Evolutionary conservation across 805 yeast genomes (phyloP), one percentile per base, ranked within the genome.

Genomic region (Nakazawaea populi): DNA sequence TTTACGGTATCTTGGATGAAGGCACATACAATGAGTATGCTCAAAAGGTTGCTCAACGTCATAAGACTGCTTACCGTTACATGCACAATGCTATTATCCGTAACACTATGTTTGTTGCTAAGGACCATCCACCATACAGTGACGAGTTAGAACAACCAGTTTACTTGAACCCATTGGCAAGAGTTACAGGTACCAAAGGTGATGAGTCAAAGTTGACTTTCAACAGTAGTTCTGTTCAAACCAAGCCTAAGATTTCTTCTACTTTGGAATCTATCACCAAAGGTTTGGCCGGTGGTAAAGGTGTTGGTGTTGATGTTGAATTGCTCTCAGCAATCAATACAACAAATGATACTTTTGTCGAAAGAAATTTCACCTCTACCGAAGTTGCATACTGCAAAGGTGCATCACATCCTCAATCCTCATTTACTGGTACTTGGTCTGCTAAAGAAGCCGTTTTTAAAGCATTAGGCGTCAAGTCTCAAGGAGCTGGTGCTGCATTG

Each of bases 371-470:
- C 77, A 91, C 98, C 43, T 73, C 66, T 6, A 74, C 70, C 14
- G 99, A 94, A 75, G 83, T 85, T 58, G 74, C 72, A 36, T 94
- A 94, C 76, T 90, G 97, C 69, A 58, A 69, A 54, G 64, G 73
- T 35, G 82, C 97, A 34, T 76, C 97, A 42, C 77, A 77, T 57
- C 88, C 94, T 47, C 87, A 82, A 63, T 89, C 98, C 11, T 89
- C 97, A 4, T 94, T 79, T 70, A 90, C 99, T 30, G 99, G 99
- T 45, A 87, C 96, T 42, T 94, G 99, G 99, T 89, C 97, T 32
- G 99, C 99, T 43, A 94, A 94, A 73, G 99, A 94, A 74, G 99
- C 99, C 42, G 97, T 91, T 36, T 94, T 94, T 84, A 94, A 94
- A 75, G 88, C 96, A 18, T 76, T 94, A 64, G 91, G 94, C 55